Conservation (phyloP, 305 asterid species). For the Salvia sclarea region DNA sequence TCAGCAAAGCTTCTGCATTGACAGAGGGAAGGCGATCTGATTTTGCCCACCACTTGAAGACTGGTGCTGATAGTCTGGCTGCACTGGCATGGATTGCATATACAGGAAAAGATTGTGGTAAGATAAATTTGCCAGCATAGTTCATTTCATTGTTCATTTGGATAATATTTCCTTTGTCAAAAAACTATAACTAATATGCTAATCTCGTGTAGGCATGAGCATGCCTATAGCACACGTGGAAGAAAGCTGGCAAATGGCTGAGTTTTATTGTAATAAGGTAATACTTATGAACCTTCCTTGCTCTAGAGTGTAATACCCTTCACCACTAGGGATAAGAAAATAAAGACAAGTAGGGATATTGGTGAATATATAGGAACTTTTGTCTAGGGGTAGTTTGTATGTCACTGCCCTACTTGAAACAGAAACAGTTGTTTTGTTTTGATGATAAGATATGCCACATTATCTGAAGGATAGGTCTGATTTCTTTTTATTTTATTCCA, state of each 20-base stretch:
- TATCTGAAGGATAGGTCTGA: slow-evolving; percentile 15
- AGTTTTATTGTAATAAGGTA: slow-evolving; percentile 94
- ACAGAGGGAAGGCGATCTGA: slow-evolving; percentile 89
- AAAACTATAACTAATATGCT: slow-evolving; percentile 24
- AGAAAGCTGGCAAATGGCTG: slow-evolving; percentile 99
- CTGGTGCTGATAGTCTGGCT: slow-evolving; percentile 82
- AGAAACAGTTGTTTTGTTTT: slow-evolving; percentile 1
- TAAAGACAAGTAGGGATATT: not conserved
- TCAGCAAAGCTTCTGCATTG: slow-evolving; percentile 62
- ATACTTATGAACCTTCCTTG: slow-evolving; percentile 15
- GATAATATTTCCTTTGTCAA: slow-evolving; percentile 2
- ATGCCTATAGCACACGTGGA: slow-evolving; percentile 97
- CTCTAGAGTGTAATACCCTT: not conserved
- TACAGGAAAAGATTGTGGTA: slow-evolving; percentile 92
- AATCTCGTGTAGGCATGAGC: slow-evolving; percentile 66
- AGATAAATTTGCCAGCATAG: slow-evolving; percentile 19
- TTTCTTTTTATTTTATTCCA: slow-evolving; percentile 33
- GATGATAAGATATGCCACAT: slow-evolving; percentile 11
- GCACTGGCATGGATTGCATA: slow-evolving; percentile 97
- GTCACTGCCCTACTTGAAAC: slow-evolving; percentile 4
- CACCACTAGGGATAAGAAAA: not conserved
- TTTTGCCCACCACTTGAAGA: slow-evolving; percentile 82
- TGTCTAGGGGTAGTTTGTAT: not conserved
- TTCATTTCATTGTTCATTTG: slow-evolving; percentile 16
- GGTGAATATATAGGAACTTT: not conserved